Percentiles rank a stretch among this genome's conserved stretches.
These are phyloP conservation scores for Apiospora phragmitis DNA, from an alignment of 2,329 filamentous ascomycete genomes.

Conservation along the genomic window DNA sequence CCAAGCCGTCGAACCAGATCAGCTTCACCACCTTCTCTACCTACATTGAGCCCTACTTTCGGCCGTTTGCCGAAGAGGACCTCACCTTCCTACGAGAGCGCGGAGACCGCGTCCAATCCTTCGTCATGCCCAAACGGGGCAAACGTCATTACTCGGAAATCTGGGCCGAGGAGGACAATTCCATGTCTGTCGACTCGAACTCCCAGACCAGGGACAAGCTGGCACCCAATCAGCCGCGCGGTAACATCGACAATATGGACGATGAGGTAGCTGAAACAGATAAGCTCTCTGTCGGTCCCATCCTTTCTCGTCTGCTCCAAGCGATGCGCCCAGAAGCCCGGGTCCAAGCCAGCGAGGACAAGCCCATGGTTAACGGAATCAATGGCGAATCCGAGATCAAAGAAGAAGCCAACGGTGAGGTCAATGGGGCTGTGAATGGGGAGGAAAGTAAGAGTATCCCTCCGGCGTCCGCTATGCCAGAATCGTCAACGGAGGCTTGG, in stretches of 20 bases:
- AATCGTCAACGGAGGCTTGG: conserved; percentile 74
- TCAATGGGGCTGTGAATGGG: conserved; percentile 37
- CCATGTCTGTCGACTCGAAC: conserved; percentile 70
- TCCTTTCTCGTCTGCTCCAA: conserved; percentile 79
- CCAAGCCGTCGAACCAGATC: conserved; percentile 92
- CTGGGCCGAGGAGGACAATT: conserved; percentile 92
- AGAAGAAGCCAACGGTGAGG: conserved; percentile 55
- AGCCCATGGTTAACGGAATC: conserved; percentile 52
- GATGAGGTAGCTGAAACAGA: conserved; percentile 88
- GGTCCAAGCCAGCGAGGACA: conserved; percentile 55
- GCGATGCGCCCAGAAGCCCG: conserved; percentile 77
- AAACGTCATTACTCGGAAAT: conserved; percentile 84
- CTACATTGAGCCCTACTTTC: conserved; percentile 89
- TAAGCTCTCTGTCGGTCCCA: conserved; percentile 81
- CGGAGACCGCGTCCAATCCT: conserved; percentile 80
- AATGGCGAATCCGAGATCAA: conserved; percentile 46
- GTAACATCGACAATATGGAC: conserved; percentile 81
- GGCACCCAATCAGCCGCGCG: conserved; percentile 78
- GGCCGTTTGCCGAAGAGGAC: conserved; percentile 89
- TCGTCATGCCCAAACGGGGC: conserved; percentile 82
- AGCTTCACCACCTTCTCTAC: conserved; percentile 91
- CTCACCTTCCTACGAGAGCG: conserved; percentile 88
- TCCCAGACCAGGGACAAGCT: conserved; percentile 64
- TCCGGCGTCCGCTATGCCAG: conserved; percentile 77
- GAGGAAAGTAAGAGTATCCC: conserved; percentile 49